phyloP scores from a whole-genome alignment of 2,329 filamentous ascomycete genomes.

The Acrodontium crateriforme region DNA sequence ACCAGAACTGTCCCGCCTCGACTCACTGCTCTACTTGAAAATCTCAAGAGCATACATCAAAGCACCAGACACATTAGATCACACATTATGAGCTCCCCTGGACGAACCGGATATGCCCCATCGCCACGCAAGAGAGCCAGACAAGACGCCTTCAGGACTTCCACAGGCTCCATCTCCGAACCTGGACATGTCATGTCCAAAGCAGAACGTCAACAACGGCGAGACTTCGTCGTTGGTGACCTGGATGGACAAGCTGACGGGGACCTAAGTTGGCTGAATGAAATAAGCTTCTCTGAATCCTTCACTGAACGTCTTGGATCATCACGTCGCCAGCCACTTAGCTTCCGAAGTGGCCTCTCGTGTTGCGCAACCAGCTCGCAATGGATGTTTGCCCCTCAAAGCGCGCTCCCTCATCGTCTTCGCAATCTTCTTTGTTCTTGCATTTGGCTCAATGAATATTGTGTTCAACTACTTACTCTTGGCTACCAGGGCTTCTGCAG shows the following conservation, averaged over 20 bases:
- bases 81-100: no score
- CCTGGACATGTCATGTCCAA: conserved; percentile 5
- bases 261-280: no score
- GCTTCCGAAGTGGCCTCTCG: conserved; percentile 1
- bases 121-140: no score
- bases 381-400: background rate
- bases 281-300: no score
- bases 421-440: conserved; percentile 11
- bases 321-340: conserved; percentile 1
- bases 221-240: conserved; percentile 1
- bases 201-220: conserved; percentile 4
- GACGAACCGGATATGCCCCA: no score
- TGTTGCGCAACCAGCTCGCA: background rate
- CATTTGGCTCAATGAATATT: conserved; percentile 11
- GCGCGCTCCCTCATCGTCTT: conserved; percentile 5
- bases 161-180: no score
- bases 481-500: conserved; percentile 14
- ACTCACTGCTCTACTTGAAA: no score
- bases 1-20: no score
- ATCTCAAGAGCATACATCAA: no score
- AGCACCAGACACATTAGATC: no score
- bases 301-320: no score
- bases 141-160: no score
- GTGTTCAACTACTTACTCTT: conserved; percentile 18
- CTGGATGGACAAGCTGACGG: background rate